phyloP scores from a whole-genome alignment of 2,329 filamentous ascomycete genomes.

The Septoria linicola region DNA sequence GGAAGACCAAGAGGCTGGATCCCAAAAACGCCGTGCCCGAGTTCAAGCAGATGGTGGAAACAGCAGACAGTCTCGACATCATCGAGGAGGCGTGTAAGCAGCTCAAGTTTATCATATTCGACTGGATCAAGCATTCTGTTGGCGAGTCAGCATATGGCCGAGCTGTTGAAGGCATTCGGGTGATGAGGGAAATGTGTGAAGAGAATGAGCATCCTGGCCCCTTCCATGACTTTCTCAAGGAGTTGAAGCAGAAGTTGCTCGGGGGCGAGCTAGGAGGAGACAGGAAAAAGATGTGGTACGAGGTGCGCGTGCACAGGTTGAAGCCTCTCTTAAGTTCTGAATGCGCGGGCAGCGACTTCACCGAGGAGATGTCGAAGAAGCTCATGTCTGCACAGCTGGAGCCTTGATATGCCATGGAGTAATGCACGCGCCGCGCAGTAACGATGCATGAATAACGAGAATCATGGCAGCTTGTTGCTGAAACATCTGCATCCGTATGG shows the following conservation, averaged over 20 bases:
- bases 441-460: too few relatives aligned
- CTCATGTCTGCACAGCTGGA: slow-evolving; percentile 26
- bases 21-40: slow-evolving; percentile 79
- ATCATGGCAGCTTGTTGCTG: too few relatives aligned
- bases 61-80: slow-evolving; percentile 58
- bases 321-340: slow-evolving; percentile 69
- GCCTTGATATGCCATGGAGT: neutral
- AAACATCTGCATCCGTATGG: too few relatives aligned
- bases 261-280: slow-evolving; percentile 72
- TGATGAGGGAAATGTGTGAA: slow-evolving; percentile 74
- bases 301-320: slow-evolving; percentile 64
- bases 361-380: slow-evolving; percentile 64
- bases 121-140: slow-evolving; percentile 68
- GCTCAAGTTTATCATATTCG: slow-evolving; percentile 69
- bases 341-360: slow-evolving; percentile 64
- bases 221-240: slow-evolving; percentile 72
- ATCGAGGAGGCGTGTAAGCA: slow-evolving; percentile 70
- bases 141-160: slow-evolving; percentile 72
- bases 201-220: slow-evolving; percentile 71
- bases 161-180: slow-evolving; percentile 71
- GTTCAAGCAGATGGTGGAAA: slow-evolving; percentile 74
- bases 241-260: slow-evolving; percentile 70
- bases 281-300: slow-evolving; percentile 78
- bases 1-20: slow-evolving; percentile 56
- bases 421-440: too few relatives aligned